These are phyloP conservation scores for Thalia dealbata DNA, from an alignment of 176 grass and related monocot species.

Conservation along the genomic window DNA sequence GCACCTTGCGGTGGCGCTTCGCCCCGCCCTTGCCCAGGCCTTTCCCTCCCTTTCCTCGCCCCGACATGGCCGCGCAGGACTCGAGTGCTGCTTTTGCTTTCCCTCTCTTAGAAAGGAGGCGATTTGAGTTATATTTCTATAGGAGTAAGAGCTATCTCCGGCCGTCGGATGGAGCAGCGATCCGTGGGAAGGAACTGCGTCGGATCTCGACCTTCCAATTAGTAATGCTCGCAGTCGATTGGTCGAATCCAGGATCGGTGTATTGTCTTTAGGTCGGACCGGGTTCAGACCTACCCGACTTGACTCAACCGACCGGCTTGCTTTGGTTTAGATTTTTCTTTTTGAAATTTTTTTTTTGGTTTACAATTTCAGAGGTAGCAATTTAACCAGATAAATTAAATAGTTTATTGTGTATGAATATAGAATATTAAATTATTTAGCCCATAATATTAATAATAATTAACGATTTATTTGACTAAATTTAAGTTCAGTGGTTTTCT, in stretches of 20 bases:
- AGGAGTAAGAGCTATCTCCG: not conserved
- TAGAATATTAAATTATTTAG: too few relatives aligned
- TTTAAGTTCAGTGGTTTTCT: too few relatives aligned
- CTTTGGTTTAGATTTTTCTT: too few relatives aligned
- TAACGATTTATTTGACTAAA: too few relatives aligned
- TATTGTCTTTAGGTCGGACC: not conserved
- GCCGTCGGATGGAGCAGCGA: not conserved
- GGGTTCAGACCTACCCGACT: not conserved
- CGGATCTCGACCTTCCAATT: not conserved
- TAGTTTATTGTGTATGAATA: too few relatives aligned
- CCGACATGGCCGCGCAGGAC: not conserved
- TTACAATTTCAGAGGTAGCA: too few relatives aligned
- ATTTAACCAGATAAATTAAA: too few relatives aligned
- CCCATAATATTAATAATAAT: too few relatives aligned
- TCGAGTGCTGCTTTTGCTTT: not conserved
- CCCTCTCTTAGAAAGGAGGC: not conserved
- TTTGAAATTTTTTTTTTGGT: too few relatives aligned
- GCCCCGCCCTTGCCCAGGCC: constrained; percentile 30
- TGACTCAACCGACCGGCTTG: too few relatives aligned
- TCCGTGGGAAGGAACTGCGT: not conserved
- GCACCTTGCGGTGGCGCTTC: constrained; percentile 43
- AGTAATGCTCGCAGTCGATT: not conserved
- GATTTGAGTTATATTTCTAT: not conserved
- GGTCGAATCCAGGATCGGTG: not conserved
- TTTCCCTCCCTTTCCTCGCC: constrained; percentile 5